phyloP scores from a whole-genome alignment of 169 alveolate species.

The Theileria sp. region DNA sequence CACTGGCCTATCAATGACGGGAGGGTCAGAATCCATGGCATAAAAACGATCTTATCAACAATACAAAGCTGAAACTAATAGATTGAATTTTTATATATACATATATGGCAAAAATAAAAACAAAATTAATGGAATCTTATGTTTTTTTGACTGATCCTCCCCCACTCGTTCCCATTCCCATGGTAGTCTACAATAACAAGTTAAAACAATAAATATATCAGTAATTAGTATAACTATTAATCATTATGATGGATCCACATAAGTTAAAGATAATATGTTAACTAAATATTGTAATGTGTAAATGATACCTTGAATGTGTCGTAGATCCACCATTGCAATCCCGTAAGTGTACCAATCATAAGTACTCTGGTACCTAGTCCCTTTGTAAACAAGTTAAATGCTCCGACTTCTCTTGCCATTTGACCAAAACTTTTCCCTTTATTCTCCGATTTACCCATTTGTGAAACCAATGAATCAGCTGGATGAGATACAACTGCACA shows the following conservation, averaged over 20 bases:
- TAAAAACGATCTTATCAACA: background rate
- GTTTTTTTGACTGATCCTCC: constrained; percentile 36
- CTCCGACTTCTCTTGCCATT: constrained; percentile 73
- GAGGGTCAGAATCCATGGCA: constrained; percentile 12
- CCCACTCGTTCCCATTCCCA: constrained; percentile 63
- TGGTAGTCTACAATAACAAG: constrained; percentile 28
- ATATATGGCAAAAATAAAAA: background rate
- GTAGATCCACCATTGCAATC: constrained; percentile 97
- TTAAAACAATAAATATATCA: background rate
- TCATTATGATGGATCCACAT: background rate
- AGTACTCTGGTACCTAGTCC: constrained; percentile 93
- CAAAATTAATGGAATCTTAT: constrained; percentile 16
- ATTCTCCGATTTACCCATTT: constrained; percentile 84
- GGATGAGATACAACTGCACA: constrained; percentile 97
- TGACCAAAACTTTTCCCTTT: constrained; percentile 73
- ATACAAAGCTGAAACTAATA: background rate
- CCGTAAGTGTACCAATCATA: constrained; percentile 98
- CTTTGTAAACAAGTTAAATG: constrained; percentile 75
- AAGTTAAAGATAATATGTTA: background rate
- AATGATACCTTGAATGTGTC: constrained; percentile 88
- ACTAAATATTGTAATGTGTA: background rate
- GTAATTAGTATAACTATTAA: background rate
- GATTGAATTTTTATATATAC: background rate
- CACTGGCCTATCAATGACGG: constrained; percentile 52
- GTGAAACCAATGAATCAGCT: constrained; percentile 95